Evolutionary conservation across 352 stramenopile genomes (phyloP).

Genomic region (Pythium inflatum): DNA sequence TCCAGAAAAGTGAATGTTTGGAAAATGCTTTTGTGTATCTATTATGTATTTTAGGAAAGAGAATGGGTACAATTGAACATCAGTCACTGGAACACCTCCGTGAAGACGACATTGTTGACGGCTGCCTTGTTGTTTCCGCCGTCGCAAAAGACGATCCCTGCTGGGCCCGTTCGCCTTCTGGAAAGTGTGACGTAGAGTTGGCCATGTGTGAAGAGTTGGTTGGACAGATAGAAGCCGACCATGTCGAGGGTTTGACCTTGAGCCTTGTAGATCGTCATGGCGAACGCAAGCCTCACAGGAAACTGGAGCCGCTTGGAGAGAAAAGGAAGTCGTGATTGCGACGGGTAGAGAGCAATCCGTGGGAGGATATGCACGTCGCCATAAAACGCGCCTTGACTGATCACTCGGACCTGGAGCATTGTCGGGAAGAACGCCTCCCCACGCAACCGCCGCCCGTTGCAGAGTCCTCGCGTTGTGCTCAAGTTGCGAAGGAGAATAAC

Average conservation of each 20-base stretch:
- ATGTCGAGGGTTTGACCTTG: slow-evolving; percentile 29
- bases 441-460: no score
- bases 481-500: slow-evolving; percentile 14
- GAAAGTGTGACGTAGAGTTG: slow-evolving; percentile 36
- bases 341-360: background rate
- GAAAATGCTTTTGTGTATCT: no score
- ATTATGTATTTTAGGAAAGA: no score
- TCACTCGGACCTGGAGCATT: background rate
- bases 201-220: slow-evolving; percentile 24
- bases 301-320: slow-evolving; percentile 23
- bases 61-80: no score
- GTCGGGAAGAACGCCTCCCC: no score
- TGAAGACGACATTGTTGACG: slow-evolving; percentile 1
- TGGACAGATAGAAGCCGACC: slow-evolving; percentile 25
- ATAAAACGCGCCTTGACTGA: slow-evolving; percentile 2
- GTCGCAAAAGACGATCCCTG: slow-evolving; percentile 1
- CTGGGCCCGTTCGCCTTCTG: background rate
- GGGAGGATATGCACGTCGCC: no score
- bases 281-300: slow-evolving; percentile 16
- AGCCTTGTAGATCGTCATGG: slow-evolving; percentile 35
- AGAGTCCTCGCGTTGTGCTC: slow-evolving; percentile 1
- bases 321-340: slow-evolving; percentile 19
- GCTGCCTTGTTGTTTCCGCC: background rate
- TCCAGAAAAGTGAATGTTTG: no score
- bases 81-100: no score